These are phyloP conservation scores for Phyllosticta citriasiana DNA, from an alignment of 2,329 filamentous ascomycete species.

Conservation along the genomic window DNA sequence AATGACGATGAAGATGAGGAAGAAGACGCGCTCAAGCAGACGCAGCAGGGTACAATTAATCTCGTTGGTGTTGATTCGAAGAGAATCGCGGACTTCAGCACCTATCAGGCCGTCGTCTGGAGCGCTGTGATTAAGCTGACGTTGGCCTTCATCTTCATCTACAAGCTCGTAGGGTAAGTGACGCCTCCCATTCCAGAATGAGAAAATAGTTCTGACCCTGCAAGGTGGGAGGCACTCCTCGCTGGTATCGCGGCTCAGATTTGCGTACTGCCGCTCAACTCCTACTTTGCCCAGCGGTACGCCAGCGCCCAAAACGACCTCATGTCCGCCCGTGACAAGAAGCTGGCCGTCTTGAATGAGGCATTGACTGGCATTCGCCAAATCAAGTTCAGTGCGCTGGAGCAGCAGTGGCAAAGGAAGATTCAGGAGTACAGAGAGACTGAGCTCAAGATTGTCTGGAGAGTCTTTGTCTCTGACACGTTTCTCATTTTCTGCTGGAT, in stretches of 20 bases:
- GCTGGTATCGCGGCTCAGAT: conserved; percentile 56
- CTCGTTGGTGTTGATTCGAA: conserved; percentile 67
- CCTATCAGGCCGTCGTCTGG: conserved; percentile 56
- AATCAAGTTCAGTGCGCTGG: conserved; percentile 74
- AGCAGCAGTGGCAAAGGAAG: conserved; percentile 63
- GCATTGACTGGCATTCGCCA: conserved; percentile 70
- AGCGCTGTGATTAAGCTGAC: conserved; percentile 53
- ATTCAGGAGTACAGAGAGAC: conserved; percentile 55
- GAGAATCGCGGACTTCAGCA: conserved; percentile 58
- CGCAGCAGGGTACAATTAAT: conserved; percentile 64
- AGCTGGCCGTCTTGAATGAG: conserved; percentile 66
- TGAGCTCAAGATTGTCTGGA: conserved; percentile 59
- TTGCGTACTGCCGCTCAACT: conserved; percentile 58
- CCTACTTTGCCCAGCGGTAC: conserved; percentile 56
- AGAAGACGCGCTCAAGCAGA: conserved; percentile 45
- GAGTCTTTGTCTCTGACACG: conserved; percentile 54
- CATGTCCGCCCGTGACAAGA: conserved; percentile 68
- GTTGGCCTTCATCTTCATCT: conserved; percentile 56
- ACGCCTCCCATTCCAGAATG: background rate
- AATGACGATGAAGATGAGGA: conserved; percentile 29
- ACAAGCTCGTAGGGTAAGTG: conserved; percentile 51
- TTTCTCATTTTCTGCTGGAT: conserved; percentile 40
- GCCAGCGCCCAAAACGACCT: conserved; percentile 54
- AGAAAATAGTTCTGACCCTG: background rate
- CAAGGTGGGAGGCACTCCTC: conserved; percentile 51